A percentile compares a stretch with the other conserved stretches of the same genome.
These are phyloP conservation scores for Westerdykella ornata DNA, from an alignment of 2,329 filamentous ascomycete species.

Conservation along the genomic window DNA sequence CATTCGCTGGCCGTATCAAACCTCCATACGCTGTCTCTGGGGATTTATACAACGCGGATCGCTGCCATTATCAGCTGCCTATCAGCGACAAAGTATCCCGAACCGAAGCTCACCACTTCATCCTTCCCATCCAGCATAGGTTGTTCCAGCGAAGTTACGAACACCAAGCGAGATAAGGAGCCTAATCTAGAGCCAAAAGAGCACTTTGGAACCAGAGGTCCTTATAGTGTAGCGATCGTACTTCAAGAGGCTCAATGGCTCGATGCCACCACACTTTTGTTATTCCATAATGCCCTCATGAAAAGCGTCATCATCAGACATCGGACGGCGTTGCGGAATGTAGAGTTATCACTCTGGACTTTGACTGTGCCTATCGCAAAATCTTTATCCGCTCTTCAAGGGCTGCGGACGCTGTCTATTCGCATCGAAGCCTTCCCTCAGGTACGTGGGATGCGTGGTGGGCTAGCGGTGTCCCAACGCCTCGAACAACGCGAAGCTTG, in stretches of 20 bases:
- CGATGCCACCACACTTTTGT: conserved; percentile 16
- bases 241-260: conserved; percentile 19
- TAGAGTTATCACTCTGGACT: conserved; percentile 28
- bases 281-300: conserved; percentile 26
- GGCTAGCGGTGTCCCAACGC: conserved; percentile 7
- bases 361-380: conserved; percentile 19
- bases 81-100: conserved; percentile 8
- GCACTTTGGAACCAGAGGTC: conserved; percentile 2
- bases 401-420: conserved; percentile 19
- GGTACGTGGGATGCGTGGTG: conserved; percentile 10
- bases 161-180: neutral
- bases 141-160: neutral
- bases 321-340: conserved; percentile 17
- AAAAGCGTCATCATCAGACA: conserved; percentile 22
- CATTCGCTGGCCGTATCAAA: conserved; percentile 26
- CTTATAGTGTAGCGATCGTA: conserved; percentile 13
- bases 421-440: conserved; percentile 18
- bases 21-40: conserved; percentile 65
- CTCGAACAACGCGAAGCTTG: conserved; percentile 15
- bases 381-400: conserved; percentile 15
- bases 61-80: conserved; percentile 66
- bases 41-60: conserved; percentile 66
- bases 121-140: conserved; percentile 1
- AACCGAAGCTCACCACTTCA: conserved; percentile 4
- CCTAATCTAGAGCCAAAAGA: conserved; percentile 2